phyloP scores from a whole-genome alignment of 208 protist genomes.

The Ichthyophonus hoferi region DNA sequence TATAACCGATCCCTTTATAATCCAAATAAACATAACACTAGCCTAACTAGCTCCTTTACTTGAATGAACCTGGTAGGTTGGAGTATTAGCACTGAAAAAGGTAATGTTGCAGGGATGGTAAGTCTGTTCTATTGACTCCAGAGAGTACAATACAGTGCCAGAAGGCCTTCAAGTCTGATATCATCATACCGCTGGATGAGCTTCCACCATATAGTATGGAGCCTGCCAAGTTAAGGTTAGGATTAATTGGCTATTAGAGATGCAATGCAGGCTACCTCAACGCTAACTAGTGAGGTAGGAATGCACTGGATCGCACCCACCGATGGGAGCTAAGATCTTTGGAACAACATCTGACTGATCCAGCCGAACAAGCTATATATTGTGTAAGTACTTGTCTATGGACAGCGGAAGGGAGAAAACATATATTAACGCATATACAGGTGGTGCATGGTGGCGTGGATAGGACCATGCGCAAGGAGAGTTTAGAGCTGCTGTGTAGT shows the following conservation, averaged over 20 bases:
- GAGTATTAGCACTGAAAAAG: not conserved
- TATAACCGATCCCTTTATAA: too few relatives aligned
- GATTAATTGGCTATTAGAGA: too few relatives aligned
- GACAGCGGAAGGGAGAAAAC: not conserved
- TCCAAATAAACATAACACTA: too few relatives aligned
- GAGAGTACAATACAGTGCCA: conserved; percentile 10
- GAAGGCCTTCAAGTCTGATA: conserved; percentile 4
- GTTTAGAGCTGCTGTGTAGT: not conserved
- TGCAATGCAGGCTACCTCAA: too few relatives aligned
- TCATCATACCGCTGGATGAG: conserved; percentile 19
- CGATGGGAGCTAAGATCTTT: conserved; percentile 4
- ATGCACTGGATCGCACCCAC: conserved; percentile 3
- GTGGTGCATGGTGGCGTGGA: not conserved
- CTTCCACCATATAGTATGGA: conserved; percentile 8
- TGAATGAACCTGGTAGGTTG: too few relatives aligned
- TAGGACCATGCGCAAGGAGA: not conserved
- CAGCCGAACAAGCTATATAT: conserved; percentile 9
- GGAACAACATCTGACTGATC: not conserved
- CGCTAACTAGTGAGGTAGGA: too few relatives aligned
- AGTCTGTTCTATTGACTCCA: not conserved
- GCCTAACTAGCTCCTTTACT: too few relatives aligned
- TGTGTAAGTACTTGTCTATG: not conserved
- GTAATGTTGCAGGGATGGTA: not conserved
- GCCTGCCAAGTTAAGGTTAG: not conserved
- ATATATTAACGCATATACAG: not conserved